Base-by-base conservation (phyloP, 2,329 filamentous ascomycete genomes). In the Fusarium pilosicola region DNA sequence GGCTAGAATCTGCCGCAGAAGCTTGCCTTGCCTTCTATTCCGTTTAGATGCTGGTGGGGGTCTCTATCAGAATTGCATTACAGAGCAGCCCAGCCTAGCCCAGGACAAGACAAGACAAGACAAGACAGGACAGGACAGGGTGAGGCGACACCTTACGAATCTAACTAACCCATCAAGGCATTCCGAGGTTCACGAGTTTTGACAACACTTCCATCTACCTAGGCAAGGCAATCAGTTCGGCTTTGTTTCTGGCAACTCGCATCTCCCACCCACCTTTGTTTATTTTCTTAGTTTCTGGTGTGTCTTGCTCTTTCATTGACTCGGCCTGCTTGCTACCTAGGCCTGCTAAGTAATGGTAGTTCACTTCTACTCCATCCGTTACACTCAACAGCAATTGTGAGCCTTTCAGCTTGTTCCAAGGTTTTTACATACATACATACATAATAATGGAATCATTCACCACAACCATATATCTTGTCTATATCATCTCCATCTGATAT, bases 111-210 rank as follows among this genome's bases (percentile, higher is more conserved):
- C 9, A 44, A 28, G 45, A 34, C 12, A 30, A 30, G 30, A 32
- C 32, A 32, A 32, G 32, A 34, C 32, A 45, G 12, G 11, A 18
- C 22, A 24, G 9, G 11, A 44, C 48, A 51, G 48, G 48, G 48
- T 26, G 49, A 52, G 44, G 24, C 39, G 45, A 42, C n/a, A 44
- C 32, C 32, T 67, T 45, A 46, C 45, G 45, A 60, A 67, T 65
- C 38, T 5, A 67, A 52, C 65, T 67, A 67, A 66, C 65, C 65
- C 61, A 41, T 65, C 65, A 65, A 59, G 65, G 65, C 39, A 67
- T 67, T 39, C 61, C 65, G 65, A 65, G 34, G 34, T 42, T 24
- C 39, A 55, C 48, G 28, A 63, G 34, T 49, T 65, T 48, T n/a
- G 36, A n/a, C 49, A 28, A 30, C 55, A 36, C 55, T 22, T 26